Conservation (phyloP, 2,329 filamentous ascomycete genomes). For the Fusarium brevicatenulatum region DNA sequence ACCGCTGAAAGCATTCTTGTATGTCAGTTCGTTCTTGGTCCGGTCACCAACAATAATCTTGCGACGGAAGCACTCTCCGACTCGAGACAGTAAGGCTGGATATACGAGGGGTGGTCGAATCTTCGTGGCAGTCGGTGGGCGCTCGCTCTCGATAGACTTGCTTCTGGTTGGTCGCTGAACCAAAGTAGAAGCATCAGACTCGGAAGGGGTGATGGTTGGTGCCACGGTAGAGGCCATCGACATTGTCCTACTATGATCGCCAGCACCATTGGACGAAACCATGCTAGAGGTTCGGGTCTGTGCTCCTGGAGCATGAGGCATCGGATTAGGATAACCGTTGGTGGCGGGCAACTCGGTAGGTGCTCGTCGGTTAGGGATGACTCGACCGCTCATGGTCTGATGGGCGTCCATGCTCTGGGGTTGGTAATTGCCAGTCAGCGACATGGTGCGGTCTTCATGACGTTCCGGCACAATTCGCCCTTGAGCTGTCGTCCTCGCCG, state of each 20-base stretch:
- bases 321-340: slow-evolving; percentile 51
- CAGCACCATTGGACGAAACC: slow-evolving; percentile 62
- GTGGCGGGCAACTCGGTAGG: slow-evolving; percentile 54
- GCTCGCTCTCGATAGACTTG: slow-evolving; percentile 64
- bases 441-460: slow-evolving; percentile 94
- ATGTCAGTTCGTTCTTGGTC: slow-evolving; percentile 95
- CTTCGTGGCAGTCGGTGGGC: slow-evolving; percentile 66
- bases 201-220: slow-evolving; percentile 73
- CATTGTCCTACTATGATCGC: slow-evolving; percentile 74
- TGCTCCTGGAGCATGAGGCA: slow-evolving; percentile 60
- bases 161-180: slow-evolving; percentile 67
- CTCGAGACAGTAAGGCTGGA: slow-evolving; percentile 90
- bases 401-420: slow-evolving; percentile 80
- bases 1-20: slow-evolving; percentile 96
- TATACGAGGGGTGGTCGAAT: slow-evolving; percentile 87
- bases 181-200: slow-evolving; percentile 62
- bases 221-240: slow-evolving; percentile 90
- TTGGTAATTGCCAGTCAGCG: slow-evolving; percentile 80
- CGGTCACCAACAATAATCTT: slow-evolving; percentile 87
- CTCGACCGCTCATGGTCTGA: slow-evolving; percentile 92
- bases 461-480: slow-evolving; percentile 91
- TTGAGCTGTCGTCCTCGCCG: slow-evolving; percentile 86
- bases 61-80: slow-evolving; percentile 91
- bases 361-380: slow-evolving; percentile 79
- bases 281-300: slow-evolving; percentile 71